Percentiles rank a stretch among this genome's conserved stretches.
These are phyloP conservation scores for Ceratobasidium sp. DNA, from an alignment of 1,284 basidiomycete species.

Conservation along the genomic window DNA sequence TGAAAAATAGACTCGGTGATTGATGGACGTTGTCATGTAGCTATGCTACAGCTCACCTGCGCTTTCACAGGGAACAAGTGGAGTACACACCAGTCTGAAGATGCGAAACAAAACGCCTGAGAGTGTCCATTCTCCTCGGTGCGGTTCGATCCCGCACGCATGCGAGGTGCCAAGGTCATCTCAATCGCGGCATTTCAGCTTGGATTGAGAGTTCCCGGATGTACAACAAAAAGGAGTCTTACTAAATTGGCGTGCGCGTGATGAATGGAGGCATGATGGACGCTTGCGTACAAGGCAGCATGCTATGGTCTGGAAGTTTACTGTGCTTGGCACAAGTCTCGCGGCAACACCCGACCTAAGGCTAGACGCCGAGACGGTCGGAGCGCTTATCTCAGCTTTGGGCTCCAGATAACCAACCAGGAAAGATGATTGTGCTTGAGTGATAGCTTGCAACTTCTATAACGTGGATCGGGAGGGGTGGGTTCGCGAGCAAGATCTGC, in stretches of 20 bases:
- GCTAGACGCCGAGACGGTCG: constrained; percentile 19
- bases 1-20: not conserved
- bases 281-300: not conserved
- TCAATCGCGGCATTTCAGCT: constrained; percentile 7
- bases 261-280: not conserved
- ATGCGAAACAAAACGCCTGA: constrained; percentile 1
- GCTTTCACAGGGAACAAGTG: not conserved
- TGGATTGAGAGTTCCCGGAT: not conserved
- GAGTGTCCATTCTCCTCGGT: not conserved
- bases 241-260: constrained; percentile 11
- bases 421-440: not conserved
- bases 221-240: not conserved
- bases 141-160: not conserved
- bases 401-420: not conserved
- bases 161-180: not conserved
- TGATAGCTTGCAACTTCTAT: not conserved
- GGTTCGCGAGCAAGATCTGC: constrained; percentile 12
- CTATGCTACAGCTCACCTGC: constrained; percentile 5
- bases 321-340: constrained; percentile 3
- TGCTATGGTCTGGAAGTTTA: constrained; percentile 2
- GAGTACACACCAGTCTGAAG: not conserved
- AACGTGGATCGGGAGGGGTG: constrained; percentile 14
- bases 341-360: constrained; percentile 20
- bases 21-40: not conserved
- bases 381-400: constrained; percentile 5